Evolutionary conservation across 257 asterid genomes (phyloP), one percentile per base, ranked within the genome.

Genomic region (Lithospermum erythrorhizon): DNA sequence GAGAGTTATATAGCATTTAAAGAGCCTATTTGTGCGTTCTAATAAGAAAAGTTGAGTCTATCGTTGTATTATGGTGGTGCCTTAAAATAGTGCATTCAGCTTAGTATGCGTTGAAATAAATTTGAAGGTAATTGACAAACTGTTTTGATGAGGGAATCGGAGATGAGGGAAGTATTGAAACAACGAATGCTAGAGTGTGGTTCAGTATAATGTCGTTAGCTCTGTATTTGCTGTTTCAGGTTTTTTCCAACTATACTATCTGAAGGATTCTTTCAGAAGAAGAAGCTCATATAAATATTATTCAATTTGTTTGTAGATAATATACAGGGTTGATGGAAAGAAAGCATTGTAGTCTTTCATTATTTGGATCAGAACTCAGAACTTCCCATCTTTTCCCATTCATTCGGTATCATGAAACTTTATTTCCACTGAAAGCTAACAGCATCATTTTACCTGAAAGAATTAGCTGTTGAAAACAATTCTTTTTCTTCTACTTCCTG

Each of bases 81-180:
- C 9, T 35, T 35, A 5, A 35, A 35, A 35, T 35, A 6, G 45
- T 0, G 14, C 45, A 13, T 35, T 35, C 45, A 35, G 9, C 45
- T 35, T 8, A 11, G 41, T 20, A 9, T 52, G 59, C 6, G 55
- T 19, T 41, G 14, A 6, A 18, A 10, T 58, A 41, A 56, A 29
- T 14, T 14, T 64, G 25, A 41, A 41, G 17, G 49, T 41, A 41
- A 41, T 14, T 13, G 17, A 41, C 18, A 9, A 13, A 18, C 27
- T 13, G 21, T 27, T 22, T 20, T 56, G 37, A 56, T 19, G n/a
- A 72, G 76, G 85, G 96, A 86, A 62, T 61, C 70, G 25, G 84
- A 77, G 48, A 82, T 83, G 90, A 82, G 95, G 61, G 82, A 29
- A 63, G 86, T 82, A 83, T 86, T 41, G 94, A 83, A 74, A 66